A percentile compares a stretch with the other conserved stretches of the same genome.
These are phyloP conservation scores for Saprolegnia parasitica DNA, from an alignment of 352 stramenopile genomes.

Conservation along the genomic window DNA sequence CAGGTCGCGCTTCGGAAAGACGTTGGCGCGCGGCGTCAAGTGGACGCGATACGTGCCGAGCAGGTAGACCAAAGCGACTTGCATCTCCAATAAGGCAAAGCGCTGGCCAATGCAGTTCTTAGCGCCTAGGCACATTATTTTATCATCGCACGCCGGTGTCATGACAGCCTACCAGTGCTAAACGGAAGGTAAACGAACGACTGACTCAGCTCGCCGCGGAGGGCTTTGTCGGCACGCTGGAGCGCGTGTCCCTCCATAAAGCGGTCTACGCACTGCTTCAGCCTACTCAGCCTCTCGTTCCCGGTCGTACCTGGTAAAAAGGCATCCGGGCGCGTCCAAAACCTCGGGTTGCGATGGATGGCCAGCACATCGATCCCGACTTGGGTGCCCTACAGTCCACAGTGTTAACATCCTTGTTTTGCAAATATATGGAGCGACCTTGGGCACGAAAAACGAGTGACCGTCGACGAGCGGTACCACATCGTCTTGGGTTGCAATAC, in stretches of 20 bases:
- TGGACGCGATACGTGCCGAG: slow-evolving; percentile 11
- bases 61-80: slow-evolving; percentile 1
- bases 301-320: not conserved
- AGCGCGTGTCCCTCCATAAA: not conserved
- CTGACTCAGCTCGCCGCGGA: slow-evolving; percentile 1
- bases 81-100: slow-evolving; percentile 16
- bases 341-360: slow-evolving; percentile 20
- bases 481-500: slow-evolving; percentile 8
- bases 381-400: not conserved
- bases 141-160: no score
- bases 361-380: slow-evolving; percentile 4
- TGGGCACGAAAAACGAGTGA: slow-evolving; percentile 19
- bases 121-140: not conserved
- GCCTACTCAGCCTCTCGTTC: not conserved
- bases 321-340: not conserved
- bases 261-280: not conserved
- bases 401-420: not conserved
- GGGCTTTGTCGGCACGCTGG: not conserved
- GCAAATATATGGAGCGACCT: not conserved
- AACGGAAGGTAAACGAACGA: slow-evolving; percentile 26
- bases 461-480: not conserved
- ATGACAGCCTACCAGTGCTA: slow-evolving; percentile 16
- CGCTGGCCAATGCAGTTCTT: slow-evolving; percentile 29
- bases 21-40: not conserved
- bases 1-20: slow-evolving; percentile 3